phyloP scores from a whole-genome alignment of 768 basidiomycete genomes.

The Ramaria sp. region DNA sequence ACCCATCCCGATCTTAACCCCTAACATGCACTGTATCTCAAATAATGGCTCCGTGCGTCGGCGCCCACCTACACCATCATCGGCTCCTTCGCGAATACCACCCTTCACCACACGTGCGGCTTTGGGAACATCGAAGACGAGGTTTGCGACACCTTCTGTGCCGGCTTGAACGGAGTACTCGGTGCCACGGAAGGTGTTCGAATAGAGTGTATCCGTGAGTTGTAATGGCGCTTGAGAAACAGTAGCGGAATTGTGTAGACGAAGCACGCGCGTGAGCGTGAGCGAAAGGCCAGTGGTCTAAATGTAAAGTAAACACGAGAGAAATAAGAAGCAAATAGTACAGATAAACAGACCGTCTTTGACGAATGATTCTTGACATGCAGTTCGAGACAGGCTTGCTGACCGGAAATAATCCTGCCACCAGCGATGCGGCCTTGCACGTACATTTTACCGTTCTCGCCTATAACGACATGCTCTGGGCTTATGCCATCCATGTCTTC shows the following conservation, averaged over 20 bases:
- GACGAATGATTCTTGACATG: slow-evolving; percentile 74
- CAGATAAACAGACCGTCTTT: slow-evolving; percentile 51
- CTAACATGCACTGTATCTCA: slow-evolving; percentile 54
- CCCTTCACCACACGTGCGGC: slow-evolving; percentile 54
- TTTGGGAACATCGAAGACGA: slow-evolving; percentile 72
- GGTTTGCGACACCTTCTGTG: slow-evolving; percentile 64
- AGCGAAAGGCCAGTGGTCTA: slow-evolving; percentile 62
- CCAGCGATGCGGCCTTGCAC: slow-evolving; percentile 57
- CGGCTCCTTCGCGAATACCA: slow-evolving; percentile 46
- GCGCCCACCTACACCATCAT: slow-evolving; percentile 19
- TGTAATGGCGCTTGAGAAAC: slow-evolving; percentile 30
- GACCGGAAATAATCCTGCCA: slow-evolving; percentile 53
- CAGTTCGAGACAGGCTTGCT: slow-evolving; percentile 60
- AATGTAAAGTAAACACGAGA: not conserved
- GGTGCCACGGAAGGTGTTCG: slow-evolving; percentile 58
- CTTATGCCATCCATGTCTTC: slow-evolving; percentile 34
- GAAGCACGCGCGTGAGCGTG: slow-evolving; percentile 47
- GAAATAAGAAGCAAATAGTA: slow-evolving; percentile 2
- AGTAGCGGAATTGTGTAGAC: slow-evolving; percentile 23
- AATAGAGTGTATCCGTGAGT: slow-evolving; percentile 56
- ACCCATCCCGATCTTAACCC: slow-evolving; percentile 59
- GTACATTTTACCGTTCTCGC: slow-evolving; percentile 75
- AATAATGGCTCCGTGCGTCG: slow-evolving; percentile 46
- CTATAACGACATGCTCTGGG: slow-evolving; percentile 36
- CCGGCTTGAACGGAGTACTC: slow-evolving; percentile 70